Evolutionary conservation across 768 basidiomycete species (phyloP).

Genomic region (Cyclocybe aegerita): DNA sequence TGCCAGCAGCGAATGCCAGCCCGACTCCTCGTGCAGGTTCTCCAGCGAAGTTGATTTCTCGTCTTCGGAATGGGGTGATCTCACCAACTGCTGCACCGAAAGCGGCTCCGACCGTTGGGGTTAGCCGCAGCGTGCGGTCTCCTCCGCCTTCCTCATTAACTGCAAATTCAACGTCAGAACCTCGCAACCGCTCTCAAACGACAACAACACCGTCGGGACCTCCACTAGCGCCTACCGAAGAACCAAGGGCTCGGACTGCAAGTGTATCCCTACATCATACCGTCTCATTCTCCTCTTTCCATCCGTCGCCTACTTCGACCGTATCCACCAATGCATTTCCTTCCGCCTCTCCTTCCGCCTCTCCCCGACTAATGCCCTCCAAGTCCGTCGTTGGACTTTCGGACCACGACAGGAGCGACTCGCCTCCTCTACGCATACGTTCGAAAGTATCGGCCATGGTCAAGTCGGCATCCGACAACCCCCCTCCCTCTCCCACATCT

Average conservation of each 20-base stretch:
- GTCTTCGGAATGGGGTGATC: constrained; percentile 33
- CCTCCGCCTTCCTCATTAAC: constrained; percentile 30
- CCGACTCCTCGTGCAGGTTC: constrained; percentile 38
- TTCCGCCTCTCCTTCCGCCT: constrained; percentile 5
- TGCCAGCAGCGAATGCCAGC: constrained; percentile 12
- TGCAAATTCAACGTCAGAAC: constrained; percentile 33
- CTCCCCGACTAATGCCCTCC: constrained; percentile 14
- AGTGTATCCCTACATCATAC: constrained; percentile 37
- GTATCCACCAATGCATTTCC: constrained; percentile 11
- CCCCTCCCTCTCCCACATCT: constrained; percentile 12
- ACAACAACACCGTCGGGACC: constrained; percentile 19
- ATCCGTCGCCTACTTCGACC: constrained; percentile 20
- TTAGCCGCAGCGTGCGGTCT: constrained; percentile 24
- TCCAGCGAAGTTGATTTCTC: constrained; percentile 41
- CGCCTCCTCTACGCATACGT: constrained; percentile 47
- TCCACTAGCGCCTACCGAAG: constrained; percentile 11
- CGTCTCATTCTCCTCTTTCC: constrained; percentile 35
- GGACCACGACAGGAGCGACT: constrained; percentile 14
- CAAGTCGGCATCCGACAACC: constrained; percentile 28
- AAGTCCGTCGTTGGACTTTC: constrained; percentile 13
- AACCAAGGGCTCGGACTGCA: constrained; percentile 22
- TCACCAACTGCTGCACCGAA: constrained; percentile 30
- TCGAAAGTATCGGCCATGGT: constrained; percentile 59
- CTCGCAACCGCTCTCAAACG: constrained; percentile 27
- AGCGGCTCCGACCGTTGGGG: constrained; percentile 18